Conservation (phyloP, 75 land plant species). For the Adiantum capillusveneris region DNA sequence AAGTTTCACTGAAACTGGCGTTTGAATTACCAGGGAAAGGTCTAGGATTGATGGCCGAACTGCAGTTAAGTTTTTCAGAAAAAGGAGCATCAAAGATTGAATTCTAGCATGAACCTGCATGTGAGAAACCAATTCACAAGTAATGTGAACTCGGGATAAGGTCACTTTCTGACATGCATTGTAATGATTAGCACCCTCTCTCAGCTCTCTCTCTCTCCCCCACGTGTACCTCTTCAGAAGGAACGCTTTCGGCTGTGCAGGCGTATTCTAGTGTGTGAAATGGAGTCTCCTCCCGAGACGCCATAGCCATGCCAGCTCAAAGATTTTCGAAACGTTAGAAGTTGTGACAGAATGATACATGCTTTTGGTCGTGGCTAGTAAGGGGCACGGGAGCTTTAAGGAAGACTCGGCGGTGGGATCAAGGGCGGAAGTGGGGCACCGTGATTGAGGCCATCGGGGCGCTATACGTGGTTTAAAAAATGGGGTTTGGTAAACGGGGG, state of each 20-base stretch:
- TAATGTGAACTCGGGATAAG: not conserved
- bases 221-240: constrained; percentile 14
- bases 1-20: not conserved
- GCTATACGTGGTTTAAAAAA: too few relatives aligned
- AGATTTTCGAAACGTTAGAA: too few relatives aligned
- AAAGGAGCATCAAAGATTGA: constrained; percentile 14
- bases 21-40: constrained; percentile 12
- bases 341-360: too few relatives aligned
- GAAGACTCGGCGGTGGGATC: too few relatives aligned
- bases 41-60: constrained; percentile 8
- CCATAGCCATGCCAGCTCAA: too few relatives aligned
- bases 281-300: not conserved
- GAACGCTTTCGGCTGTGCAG: constrained; percentile 6
- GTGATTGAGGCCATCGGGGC: too few relatives aligned
- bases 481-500: too few relatives aligned
- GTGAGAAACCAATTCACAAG: not conserved
- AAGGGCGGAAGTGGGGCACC: too few relatives aligned
- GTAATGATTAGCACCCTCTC: not conserved
- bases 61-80: constrained; percentile 13
- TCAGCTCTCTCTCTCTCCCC: not conserved
- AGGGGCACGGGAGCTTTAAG: too few relatives aligned
- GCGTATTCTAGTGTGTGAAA: constrained; percentile 1
- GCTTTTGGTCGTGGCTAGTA: too few relatives aligned
- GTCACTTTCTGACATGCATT: not conserved
- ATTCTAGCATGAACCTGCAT: constrained; percentile 21